Evolutionary conservation across 805 yeast species (phyloP).

Genomic region (Starmerella apis): DNA sequence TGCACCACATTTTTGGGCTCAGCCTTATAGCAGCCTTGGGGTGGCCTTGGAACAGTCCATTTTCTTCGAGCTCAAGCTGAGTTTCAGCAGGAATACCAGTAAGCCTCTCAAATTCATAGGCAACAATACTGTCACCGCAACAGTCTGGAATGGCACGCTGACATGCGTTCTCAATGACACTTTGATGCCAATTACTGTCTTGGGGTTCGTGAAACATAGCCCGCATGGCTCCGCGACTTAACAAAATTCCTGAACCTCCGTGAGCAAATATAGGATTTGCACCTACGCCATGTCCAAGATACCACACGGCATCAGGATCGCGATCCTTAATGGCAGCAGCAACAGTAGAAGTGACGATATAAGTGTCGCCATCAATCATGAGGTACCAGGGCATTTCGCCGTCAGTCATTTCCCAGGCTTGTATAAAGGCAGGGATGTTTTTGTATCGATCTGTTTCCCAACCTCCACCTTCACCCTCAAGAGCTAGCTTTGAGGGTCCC

Average conservation of each 20-base stretch:
- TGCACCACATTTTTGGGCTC: constrained; percentile 27
- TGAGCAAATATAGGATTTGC: constrained; percentile 30
- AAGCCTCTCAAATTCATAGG: constrained; percentile 24
- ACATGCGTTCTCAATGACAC: constrained; percentile 22
- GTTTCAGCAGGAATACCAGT: constrained; percentile 17
- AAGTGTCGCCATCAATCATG: constrained; percentile 34
- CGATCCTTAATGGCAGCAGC: constrained; percentile 22
- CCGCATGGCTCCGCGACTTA: constrained; percentile 30
- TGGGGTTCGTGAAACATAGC: constrained; percentile 22
- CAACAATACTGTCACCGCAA: constrained; percentile 34
- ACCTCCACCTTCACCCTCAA: constrained; percentile 23
- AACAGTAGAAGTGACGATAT: constrained; percentile 28
- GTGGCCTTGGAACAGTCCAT: constrained; percentile 30
- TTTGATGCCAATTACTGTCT: constrained; percentile 4
- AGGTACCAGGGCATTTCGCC: constrained; percentile 32
- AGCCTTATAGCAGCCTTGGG: constrained; percentile 21
- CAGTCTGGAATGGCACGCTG: constrained; percentile 24
- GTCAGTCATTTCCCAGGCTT: constrained; percentile 28
- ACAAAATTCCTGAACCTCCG: constrained; percentile 34
- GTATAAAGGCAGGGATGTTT: constrained; percentile 33
- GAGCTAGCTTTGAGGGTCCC: constrained; percentile 14
- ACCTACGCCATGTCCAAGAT: constrained; percentile 28
- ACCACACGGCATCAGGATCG: constrained; percentile 28
- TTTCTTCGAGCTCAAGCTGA: constrained; percentile 14
- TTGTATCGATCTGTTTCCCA: constrained; percentile 34